Evolutionary conservation across 2,329 filamentous ascomycete genomes (phyloP), one percentile per base, ranked within the genome.

Genomic region (Ophiostoma sp.): DNA sequence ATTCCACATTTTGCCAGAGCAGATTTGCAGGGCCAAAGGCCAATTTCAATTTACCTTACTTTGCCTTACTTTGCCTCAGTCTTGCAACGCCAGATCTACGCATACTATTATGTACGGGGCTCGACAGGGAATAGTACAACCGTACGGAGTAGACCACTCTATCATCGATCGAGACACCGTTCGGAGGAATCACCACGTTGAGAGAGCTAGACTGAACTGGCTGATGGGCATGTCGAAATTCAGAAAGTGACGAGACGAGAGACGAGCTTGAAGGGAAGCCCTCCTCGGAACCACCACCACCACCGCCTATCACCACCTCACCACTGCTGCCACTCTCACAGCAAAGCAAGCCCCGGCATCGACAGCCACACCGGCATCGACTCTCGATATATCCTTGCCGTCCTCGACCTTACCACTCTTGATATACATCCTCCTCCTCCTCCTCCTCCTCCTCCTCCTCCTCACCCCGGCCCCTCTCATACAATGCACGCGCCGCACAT

Each of bases 401-500:
- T 39, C 60, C 3, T 65, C 62, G 17, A 39, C 33, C 33, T 36
- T 65, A 39, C 35, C 35, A 8, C 20, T 36, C 62, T 13, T 39
- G 35, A 36, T 65, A 65, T 65, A 39, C 57, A 23, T 57, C 13
- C 52, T 27, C 52, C 52, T 57, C 52, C 54, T 60, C 27, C n/a
- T 23, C 20, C n/a, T 57, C n/a, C 5, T 62, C 57, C 57, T 62
- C 31, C 15, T 62, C 13, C 15, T 62, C 31, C 20, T 35, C 31
- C 62, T 31, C 62, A 23, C 60, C 62, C 62, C 62, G 20, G 20
- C 35, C 35, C 62, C 35, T 39, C 62, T 39, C 31, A 39, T 36
- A 67, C 67, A 71, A 74, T 73, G 73, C 57, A 68, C 65, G 71
- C 73, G 67, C 70, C 72, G 57, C 72, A 72, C 41, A 57, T 70